phyloP scores from a whole-genome alignment of 306 rosid species.

The Trifolium repens region DNA sequence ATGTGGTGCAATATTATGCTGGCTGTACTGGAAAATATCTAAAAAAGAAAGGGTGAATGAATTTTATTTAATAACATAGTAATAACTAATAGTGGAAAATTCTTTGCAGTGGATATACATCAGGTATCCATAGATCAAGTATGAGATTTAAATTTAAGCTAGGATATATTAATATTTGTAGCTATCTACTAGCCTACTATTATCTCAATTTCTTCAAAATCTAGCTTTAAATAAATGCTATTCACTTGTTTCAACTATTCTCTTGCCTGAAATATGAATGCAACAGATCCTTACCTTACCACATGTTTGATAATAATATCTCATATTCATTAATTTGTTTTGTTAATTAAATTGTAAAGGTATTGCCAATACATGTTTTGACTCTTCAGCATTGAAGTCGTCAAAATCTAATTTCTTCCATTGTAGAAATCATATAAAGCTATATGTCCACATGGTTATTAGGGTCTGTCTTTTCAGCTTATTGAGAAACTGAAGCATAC shows the following conservation, averaged over 20 bases:
- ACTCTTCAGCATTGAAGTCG: conserved; percentile 17
- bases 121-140: not conserved
- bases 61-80: conserved; percentile 6
- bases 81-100: not conserved
- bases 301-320: conserved; percentile 15
- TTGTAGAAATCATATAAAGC: conserved; percentile 14
- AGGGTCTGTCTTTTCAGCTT: conserved; percentile 14
- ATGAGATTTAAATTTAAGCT: conserved; percentile 14
- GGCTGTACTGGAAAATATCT: conserved; percentile 5
- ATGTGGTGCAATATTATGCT: conserved; percentile 1
- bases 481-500: conserved; percentile 23
- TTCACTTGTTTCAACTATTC: conserved; percentile 20
- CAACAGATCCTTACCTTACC: conserved; percentile 3
- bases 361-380: conserved; percentile 22
- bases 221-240: not conserved
- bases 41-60: not conserved
- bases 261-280: conserved; percentile 15
- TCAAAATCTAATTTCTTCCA: not conserved
- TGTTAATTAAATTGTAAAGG: not conserved
- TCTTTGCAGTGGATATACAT: conserved; percentile 6
- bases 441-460: not conserved
- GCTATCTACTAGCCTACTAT: not conserved
- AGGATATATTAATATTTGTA: not conserved
- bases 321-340: conserved; percentile 5
- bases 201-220: conserved; percentile 17